Base-by-base conservation (phyloP, 768 basidiomycete species). In the Crepidotus variabilis region DNA sequence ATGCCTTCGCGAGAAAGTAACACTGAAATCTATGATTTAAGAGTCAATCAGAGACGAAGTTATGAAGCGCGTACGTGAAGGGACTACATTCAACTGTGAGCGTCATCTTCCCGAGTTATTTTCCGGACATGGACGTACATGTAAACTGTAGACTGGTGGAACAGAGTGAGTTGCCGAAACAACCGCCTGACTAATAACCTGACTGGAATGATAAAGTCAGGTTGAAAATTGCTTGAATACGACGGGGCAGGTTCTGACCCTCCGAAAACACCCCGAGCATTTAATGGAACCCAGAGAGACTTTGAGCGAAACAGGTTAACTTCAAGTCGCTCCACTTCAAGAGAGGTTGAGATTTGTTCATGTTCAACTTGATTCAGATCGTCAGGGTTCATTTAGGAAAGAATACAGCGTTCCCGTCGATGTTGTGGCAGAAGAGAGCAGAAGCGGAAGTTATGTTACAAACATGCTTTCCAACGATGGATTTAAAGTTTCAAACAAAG, bases 161-260 rank as follows among this genome's bases (percentile, higher is more conserved):
- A 94, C 88, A 52, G 85, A 84, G 57, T 85, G 86, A 13, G 89
- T 91, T 1, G 92, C 92, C 2, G 89, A 81, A 11, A 91, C 87
- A 24, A 94, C 72, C 4, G 91, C 92, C 65, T 94, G 92, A 35
- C 88, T 91, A 61, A 94, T 92, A 56, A 94, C 92, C 70, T 93
- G 90, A 2, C 81, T 75, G 39, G 35, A 49, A n/a, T 9, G 48
- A 23, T 43, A 46, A 43, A 6, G 22, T 51, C n/a, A 39, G 24
- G 32, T 60, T 20, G 22, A 5, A 14, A 20, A 16, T n/a, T 48
- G 20, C 22, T 20, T 18, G 22, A 45, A 24, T 39, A 0, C 14
- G n/a, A n/a, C n/a, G n/a, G n/a, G n/a, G 13, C 35, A 46, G 18
- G 39, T 35, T 59, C 75, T 60, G 61, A 79, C 74, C 92, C 92